phyloP scores from a whole-genome alignment of 495 filamentous ascomycete species.

The Trichodelitschia bisporula region DNA sequence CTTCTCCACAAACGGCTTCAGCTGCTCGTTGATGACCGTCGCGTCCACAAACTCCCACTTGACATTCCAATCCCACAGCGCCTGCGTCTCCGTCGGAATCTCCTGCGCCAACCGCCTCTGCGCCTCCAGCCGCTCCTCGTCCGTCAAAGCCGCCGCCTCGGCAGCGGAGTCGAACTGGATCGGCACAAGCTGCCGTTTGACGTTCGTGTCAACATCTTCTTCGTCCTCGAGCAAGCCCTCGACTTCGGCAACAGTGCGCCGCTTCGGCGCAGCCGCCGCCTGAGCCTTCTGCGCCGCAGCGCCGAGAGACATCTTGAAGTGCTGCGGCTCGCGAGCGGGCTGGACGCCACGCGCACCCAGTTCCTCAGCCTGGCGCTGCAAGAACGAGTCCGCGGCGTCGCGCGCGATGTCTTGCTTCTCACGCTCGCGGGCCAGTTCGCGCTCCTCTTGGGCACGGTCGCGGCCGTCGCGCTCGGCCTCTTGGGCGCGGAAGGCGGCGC shows the following conservation, averaged over 20 bases:
- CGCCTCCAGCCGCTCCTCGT: conserved; percentile 60
- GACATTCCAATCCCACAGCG: conserved; percentile 76
- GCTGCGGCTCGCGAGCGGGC: conserved; percentile 43
- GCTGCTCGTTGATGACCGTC: conserved; percentile 56
- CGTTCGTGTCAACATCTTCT: conserved; percentile 42
- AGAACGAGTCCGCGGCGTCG: conserved; percentile 80
- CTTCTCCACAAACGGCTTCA: conserved; percentile 90
- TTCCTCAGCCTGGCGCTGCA: conserved; percentile 70
- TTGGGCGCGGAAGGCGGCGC: conserved; percentile 40
- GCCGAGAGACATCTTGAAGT: conserved; percentile 84
- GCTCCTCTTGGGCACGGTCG: conserved; percentile 54
- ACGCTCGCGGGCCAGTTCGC: conserved; percentile 40
- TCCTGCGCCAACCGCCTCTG: conserved; percentile 65
- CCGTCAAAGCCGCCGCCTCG: conserved; percentile 31
- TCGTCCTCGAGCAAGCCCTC: conserved; percentile 88
- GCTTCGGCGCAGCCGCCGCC: conserved; percentile 35
- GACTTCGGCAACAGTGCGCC: conserved; percentile 64
- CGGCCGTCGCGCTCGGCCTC: conserved; percentile 57
- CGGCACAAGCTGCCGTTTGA: conserved; percentile 62
- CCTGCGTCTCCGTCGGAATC: conserved; percentile 69
- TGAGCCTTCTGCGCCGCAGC: conserved; percentile 51
- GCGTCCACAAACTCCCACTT: conserved; percentile 91
- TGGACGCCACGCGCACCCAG: conserved; percentile 29
- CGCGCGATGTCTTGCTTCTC: conserved; percentile 55
- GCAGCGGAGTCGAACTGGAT: conserved; percentile 93